Evolutionary conservation across 2,329 filamentous ascomycete species (phyloP), one percentile per base, ranked within the genome.

Genomic region (Geosmithia flava): DNA sequence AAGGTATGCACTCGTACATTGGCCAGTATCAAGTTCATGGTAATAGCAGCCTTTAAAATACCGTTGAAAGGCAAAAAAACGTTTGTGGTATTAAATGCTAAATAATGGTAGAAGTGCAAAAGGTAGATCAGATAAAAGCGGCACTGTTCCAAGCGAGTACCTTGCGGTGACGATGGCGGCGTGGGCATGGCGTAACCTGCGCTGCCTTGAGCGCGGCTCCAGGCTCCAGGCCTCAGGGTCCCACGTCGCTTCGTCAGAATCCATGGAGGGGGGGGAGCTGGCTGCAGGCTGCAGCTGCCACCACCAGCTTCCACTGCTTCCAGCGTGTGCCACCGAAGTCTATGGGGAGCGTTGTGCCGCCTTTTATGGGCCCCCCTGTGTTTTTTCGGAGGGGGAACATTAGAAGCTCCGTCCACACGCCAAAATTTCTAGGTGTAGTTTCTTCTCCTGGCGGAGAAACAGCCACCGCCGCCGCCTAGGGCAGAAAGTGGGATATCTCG

Each of bases 161-260:
- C 48, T 50, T 55, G 52, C 53, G 57, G 54, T 57, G 57, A 49
- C 56, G 58, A 60, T 62, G 56, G 60, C 54, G 54, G 57, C 58
- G 51, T 56, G 59, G 58, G 59, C 61, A 62, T 67, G 62, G 61
- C 64, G 63, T 68, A 67, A 67, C 63, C 61, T 58, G 55, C 56
- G 62, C 59, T 65, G 65, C 64, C 65, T 67, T 63, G 62, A 65
- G 62, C 62, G 46, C 42, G 39, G 41, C 47, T 49, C 39, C 43
- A 42, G 43, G 42, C 20, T 27, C 23, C 23, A 27, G 23, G 23
- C 23, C 23, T 27, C 23, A 27, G 4, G 4, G 23, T 27, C 23
- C 23, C 23, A 27, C 23, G 23, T 27, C 23, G 23, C 23, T 27
- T 8, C n/a, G n/a, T n/a, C 23, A 27, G 23, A 27, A 8, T n/a